Percentiles rank a stretch among this genome's conserved stretches.
phyloP scores from a whole-genome alignment of 169 alveolate genomes.

The Plasmodium chabaudi region DNA sequence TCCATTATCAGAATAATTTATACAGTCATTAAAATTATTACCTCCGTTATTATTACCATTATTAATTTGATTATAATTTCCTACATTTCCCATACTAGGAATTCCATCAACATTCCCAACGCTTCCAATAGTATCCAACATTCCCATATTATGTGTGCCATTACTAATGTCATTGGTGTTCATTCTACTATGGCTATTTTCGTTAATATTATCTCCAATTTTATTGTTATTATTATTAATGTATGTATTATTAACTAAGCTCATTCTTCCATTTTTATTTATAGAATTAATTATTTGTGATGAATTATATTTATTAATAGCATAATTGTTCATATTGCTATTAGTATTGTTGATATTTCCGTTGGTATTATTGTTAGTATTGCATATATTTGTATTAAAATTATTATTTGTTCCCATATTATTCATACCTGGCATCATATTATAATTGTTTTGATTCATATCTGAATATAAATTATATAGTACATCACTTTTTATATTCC shows the following conservation, averaged over 20 bases:
- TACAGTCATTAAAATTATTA: conserved; percentile 9
- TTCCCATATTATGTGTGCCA: too few relatives aligned
- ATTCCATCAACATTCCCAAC: too few relatives aligned
- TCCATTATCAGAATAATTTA: not conserved
- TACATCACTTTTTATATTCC: conserved; percentile 52
- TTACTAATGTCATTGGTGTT: not conserved
- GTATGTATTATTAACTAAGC: not conserved
- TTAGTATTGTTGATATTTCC: not conserved
- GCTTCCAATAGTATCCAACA: too few relatives aligned
- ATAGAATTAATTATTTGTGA: conserved; percentile 3
- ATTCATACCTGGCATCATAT: conserved; percentile 6
- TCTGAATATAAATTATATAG: conserved; percentile 39
- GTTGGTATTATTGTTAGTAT: conserved; percentile 2
- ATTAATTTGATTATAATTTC: not conserved
- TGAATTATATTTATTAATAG: not conserved
- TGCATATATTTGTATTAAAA: not conserved
- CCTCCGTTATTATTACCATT: conserved; percentile 5
- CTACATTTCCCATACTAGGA: too few relatives aligned
- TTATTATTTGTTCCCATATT: not conserved
- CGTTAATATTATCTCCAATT: not conserved
- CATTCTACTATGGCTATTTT: not conserved
- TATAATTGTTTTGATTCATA: conserved; percentile 48
- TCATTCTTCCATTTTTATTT: conserved; percentile 1
- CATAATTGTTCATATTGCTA: not conserved
- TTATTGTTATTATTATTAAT: conserved; percentile 21